Evolutionary conservation across 139 green algal species (phyloP).

Genomic region (Helicosporidium sp.): DNA sequence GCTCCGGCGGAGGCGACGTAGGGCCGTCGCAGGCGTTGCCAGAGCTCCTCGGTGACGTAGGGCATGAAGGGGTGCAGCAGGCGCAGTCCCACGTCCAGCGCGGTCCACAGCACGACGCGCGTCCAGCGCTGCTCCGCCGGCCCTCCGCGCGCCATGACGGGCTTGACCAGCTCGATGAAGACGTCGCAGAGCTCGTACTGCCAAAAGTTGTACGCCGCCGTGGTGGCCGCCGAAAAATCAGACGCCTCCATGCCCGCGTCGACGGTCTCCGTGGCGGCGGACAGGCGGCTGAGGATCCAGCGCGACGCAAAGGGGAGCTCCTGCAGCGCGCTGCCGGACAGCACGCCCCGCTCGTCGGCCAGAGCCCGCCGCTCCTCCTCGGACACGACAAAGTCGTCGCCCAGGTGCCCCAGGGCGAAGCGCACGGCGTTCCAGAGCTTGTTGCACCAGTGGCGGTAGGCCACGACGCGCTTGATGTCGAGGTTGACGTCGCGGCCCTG

Average conservation of each 20-base stretch:
- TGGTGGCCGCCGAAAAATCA: conserved; percentile 57
- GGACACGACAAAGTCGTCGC: conserved; percentile 9
- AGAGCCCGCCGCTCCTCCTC: too few species aligned
- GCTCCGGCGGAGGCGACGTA: neutral
- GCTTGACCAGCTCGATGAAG: conserved; percentile 95
- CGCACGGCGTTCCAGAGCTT: conserved; percentile 94
- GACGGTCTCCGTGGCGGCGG: conserved; percentile 16
- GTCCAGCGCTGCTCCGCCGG: conserved; percentile 32
- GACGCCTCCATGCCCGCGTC: conserved; percentile 55
- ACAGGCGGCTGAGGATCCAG: conserved; percentile 62
- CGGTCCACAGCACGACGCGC: conserved; percentile 50
- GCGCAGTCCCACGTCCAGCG: conserved; percentile 64
- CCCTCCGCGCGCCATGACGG: conserved; percentile 30
- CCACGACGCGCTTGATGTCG: conserved; percentile 86
- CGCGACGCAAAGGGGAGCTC: conserved; percentile 39
- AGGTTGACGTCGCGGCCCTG: conserved; percentile 82
- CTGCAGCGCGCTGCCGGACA: conserved; percentile 3
- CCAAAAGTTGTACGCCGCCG: conserved; percentile 69
- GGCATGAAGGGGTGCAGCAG: conserved; percentile 96
- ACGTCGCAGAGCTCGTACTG: conserved; percentile 94
- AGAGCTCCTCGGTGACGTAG: conserved; percentile 92
- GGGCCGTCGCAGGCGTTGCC: conserved; percentile 53
- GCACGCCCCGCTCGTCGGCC: too few species aligned
- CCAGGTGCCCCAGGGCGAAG: conserved; percentile 81
- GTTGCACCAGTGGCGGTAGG: conserved; percentile 93